Base-by-base conservation (phyloP, 2,329 filamentous ascomycete genomes). In the Thelonectria discophora region DNA sequence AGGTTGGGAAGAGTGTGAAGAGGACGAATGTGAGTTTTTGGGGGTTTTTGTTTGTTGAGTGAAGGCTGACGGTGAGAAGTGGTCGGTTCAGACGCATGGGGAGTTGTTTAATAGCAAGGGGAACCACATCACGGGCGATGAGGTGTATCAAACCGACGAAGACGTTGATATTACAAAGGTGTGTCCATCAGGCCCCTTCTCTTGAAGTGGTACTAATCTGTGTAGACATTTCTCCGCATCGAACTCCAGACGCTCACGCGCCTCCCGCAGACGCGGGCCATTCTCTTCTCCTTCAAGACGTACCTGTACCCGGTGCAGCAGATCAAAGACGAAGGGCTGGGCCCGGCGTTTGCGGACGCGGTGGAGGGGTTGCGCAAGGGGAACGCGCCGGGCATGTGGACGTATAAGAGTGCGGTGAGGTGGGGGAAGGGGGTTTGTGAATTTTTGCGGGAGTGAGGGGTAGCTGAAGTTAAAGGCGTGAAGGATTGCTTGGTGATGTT, bases 251-350 rank as follows among this genome's bases (percentile, higher is more conserved):
- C 82, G 0, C 65, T 86, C 30, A 82, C 77, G 1, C 77, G 84
- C 1, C 75, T 86, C 8, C 83, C 83, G 1, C 67, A 76, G 58
- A 82, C 80, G 0, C 69, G 71, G 3, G 80, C 81, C 0, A 71
- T 86, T 2, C 68, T 86, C 12, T 86, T 86, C 70, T 83, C 82
- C 10, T 84, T 86, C 76, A 86, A 86, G 73, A 85, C 84, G 0
- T 84, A 84, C 59, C 60, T 85, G 15, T 85, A 84, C 51, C 79
- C 80, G 0, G 60, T 86, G 0, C 62, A 71, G 9, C 76, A 84
- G 3, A 77, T 86, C 67, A 85, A 81, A 65, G 75, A 71, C 0
- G 84, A 86, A 50, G 83, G 81, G 0, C 69, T 79, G 1, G 84
- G 83, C 0, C 74, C 73, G 1, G 71, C 78, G 32, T 72, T 86